phyloP scores from a whole-genome alignment of 2,329 filamentous ascomycete genomes.

The Exophiala alcalophila region DNA sequence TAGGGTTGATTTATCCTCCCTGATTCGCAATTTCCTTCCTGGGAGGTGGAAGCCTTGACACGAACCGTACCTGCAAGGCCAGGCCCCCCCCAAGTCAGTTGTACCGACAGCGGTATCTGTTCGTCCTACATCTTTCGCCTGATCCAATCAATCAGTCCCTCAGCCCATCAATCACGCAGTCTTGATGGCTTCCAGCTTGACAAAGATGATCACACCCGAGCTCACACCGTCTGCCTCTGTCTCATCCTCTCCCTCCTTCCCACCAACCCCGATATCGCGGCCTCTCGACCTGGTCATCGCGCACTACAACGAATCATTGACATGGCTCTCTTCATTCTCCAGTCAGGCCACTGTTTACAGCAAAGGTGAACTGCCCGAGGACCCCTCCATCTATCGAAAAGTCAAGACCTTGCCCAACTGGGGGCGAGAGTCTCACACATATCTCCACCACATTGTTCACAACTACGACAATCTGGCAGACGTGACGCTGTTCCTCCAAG shows the following conservation, averaged over 20 bases:
- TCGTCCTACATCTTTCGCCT: too few species aligned
- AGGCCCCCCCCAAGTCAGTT: too few species aligned
- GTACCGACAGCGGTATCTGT: too few species aligned
- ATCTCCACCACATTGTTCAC: constrained; percentile 29
- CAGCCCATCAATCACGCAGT: neutral
- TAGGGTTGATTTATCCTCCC: too few species aligned
- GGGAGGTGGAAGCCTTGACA: too few species aligned
- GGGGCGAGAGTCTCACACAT: constrained; percentile 32
- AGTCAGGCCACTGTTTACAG: constrained; percentile 20
- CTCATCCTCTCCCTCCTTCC: constrained; percentile 11
- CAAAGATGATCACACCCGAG: constrained; percentile 9
- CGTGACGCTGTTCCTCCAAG: constrained; percentile 32
- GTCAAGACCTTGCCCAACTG: constrained; percentile 26
- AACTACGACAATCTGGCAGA: constrained; percentile 29
- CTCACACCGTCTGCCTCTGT: constrained; percentile 8
- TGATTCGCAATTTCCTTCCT: too few species aligned
- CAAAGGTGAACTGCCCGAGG: constrained; percentile 19
- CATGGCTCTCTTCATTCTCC: constrained; percentile 19
- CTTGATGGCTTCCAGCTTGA: constrained; percentile 5
- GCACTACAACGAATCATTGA: constrained; percentile 27
- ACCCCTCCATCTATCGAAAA: constrained; percentile 11
- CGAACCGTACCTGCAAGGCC: too few species aligned
- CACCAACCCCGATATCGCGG: constrained; percentile 10
- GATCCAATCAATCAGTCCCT: too few species aligned
- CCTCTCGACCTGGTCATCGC: constrained; percentile 25